Conservation (phyloP, 129 eudicot genomes). For the Calendula officinalis region DNA sequence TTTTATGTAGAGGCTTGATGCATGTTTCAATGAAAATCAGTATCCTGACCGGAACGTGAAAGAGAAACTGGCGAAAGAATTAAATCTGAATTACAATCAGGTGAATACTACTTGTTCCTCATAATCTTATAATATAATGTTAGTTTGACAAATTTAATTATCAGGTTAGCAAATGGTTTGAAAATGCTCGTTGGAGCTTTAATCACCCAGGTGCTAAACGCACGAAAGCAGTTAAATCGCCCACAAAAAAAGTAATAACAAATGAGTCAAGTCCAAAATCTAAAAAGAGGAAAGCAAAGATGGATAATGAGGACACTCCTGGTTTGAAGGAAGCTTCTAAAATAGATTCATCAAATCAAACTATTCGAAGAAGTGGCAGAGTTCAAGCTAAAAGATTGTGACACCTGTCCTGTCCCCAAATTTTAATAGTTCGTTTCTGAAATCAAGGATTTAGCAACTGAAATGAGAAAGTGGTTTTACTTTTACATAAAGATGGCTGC, state of each 20-base stretch:
- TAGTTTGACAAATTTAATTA: not conserved
- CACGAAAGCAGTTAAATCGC: conserved; percentile 9
- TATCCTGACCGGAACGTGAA: conserved; percentile 52
- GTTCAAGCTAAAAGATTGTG: conserved; percentile 35
- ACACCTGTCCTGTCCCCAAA: conserved; percentile 14
- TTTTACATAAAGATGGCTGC: too few species aligned
- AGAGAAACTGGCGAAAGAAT: conserved; percentile 65
- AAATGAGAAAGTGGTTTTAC: too few species aligned
- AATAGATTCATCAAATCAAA: conserved; percentile 21
- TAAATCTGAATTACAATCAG: conserved; percentile 57
- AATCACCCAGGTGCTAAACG: conserved; percentile 39
- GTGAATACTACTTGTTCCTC: conserved; percentile 18
- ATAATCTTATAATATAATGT: not conserved
- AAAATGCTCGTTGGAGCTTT: conserved; percentile 76
- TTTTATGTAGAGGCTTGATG: conserved; percentile 57
- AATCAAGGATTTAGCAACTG: too few species aligned
- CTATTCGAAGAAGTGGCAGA: conserved; percentile 39
- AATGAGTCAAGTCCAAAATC: conserved; percentile 22
- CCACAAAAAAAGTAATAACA: conserved; percentile 10
- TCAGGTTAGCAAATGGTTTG: conserved; percentile 90
- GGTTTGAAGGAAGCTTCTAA: not conserved
- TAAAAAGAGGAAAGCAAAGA: too few species aligned
- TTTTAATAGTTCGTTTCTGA: not conserved
- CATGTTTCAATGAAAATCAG: conserved; percentile 66
- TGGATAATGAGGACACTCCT: too few species aligned